A percentile compares a stretch with the other conserved stretches of the same genome.
These are phyloP conservation scores for Amesomyces nigricolor DNA, from an alignment of 2,329 filamentous ascomycete genomes.

Conservation along the genomic window DNA sequence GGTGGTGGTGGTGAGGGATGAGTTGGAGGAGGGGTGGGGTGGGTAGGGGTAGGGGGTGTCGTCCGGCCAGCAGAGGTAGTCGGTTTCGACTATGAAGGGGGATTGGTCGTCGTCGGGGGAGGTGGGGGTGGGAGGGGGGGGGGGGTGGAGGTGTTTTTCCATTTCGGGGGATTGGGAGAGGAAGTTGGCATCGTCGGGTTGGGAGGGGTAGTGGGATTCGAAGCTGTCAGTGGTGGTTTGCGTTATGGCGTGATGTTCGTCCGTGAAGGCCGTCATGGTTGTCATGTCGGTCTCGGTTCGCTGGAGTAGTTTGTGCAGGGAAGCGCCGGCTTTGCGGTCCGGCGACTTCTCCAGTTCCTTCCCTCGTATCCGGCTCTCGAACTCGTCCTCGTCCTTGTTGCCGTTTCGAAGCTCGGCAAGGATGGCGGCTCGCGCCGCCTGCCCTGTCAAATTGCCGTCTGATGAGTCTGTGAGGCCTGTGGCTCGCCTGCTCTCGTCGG, in stretches of 20 bases:
- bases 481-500: slow-evolving; percentile 42
- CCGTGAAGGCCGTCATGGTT: slow-evolving; percentile 21
- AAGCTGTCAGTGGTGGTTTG: slow-evolving; percentile 39
- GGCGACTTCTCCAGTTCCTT: slow-evolving; percentile 32
- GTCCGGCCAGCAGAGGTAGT: slow-evolving; percentile 54
- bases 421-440: slow-evolving; percentile 10
- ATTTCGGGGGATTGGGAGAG: slow-evolving; percentile 17
- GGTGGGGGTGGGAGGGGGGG: slow-evolving; percentile 8
- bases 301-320: slow-evolving; percentile 18
- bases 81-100: slow-evolving; percentile 46
- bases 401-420: slow-evolving; percentile 26
- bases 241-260: slow-evolving; percentile 37
- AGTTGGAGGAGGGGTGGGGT: slow-evolving; percentile 22
- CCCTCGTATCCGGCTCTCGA: slow-evolving; percentile 43
- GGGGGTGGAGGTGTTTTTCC: slow-evolving; percentile 3
- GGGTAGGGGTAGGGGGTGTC: slow-evolving; percentile 53
- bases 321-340: neutral
- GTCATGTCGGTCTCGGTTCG: slow-evolving; percentile 25
- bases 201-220: slow-evolving; percentile 28
- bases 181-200: slow-evolving; percentile 26
- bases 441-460: slow-evolving; percentile 26
- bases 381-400: slow-evolving; percentile 38
- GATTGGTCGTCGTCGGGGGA: slow-evolving; percentile 16
- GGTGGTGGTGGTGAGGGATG: slow-evolving; percentile 1
- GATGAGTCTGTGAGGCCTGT: slow-evolving; percentile 36